Base-by-base conservation (phyloP, 2,329 filamentous ascomycete genomes). In the Fusarium lyarnte region DNA sequence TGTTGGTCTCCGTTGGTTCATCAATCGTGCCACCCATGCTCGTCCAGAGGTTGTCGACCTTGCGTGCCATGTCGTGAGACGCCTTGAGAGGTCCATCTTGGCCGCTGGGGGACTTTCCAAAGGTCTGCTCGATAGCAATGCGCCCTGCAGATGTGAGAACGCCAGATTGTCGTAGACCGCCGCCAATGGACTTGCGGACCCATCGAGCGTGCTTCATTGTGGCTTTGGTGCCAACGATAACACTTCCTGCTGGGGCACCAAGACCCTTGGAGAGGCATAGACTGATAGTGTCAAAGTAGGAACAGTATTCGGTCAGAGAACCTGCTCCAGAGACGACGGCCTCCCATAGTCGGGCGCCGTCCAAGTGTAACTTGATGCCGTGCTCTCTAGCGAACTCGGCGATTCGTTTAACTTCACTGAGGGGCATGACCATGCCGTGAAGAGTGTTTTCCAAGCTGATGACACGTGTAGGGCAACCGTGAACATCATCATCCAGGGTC, bases 361-460 rank as follows among this genome's bases (percentile, higher is more conserved):
- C 94, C 70, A 94, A 84, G 80, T 97, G 94, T 77, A 95, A 85
- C 66, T 88, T 87, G 66, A 96, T 90, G 27, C 83, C 85, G 70
- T 93, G 75, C 78, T 86, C 67, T 79, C 86, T 87, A 1, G 91
- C 93, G 85, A 93, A 97, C 2, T 85, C 84, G 0, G 89, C 86
- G 76, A 97, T 97, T 46, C 87, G 86, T 65, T 85, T 86, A 14
- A 90, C 87, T 80, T 97, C 94, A 3, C 83, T 82, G 2, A 97
- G 85, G 0, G 94, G 95, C 86, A 93, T 92, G 47, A 97, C 86
- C 76, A 91, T 90, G 29, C 94, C 94, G 61, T 90, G 89, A 54
- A 97, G 87, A 2, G 95, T 97, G 79, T 97, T 97, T 79, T 98
- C 94, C 52, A 97, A 85, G 69, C 89, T 91, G 74, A 98, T 93